Conservation (phyloP, 1,284 basidiomycete genomes). For the Tremellales sp. region DNA sequence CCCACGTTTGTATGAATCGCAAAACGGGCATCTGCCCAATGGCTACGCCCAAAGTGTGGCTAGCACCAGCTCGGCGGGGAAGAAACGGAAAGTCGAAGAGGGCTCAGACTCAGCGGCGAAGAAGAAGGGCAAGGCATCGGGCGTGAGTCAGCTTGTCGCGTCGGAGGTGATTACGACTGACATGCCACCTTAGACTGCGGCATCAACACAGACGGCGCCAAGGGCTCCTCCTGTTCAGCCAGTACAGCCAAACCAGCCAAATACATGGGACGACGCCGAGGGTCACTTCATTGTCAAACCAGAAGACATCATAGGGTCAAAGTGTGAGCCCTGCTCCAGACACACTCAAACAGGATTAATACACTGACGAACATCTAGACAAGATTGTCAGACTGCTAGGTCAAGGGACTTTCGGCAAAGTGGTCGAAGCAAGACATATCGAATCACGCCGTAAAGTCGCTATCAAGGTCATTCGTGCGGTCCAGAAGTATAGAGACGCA, state of each 20-base stretch:
- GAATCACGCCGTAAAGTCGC: constrained; percentile 72
- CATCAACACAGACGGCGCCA: constrained; percentile 6
- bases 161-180: background rate
- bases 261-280: constrained; percentile 82
- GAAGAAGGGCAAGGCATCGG: constrained; percentile 32
- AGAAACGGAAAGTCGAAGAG: constrained; percentile 42
- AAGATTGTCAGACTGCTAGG: constrained; percentile 85
- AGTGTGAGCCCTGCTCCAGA: constrained; percentile 59
- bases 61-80: constrained; percentile 11
- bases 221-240: background rate
- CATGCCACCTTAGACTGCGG: background rate
- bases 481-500: constrained; percentile 96
- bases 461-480: constrained; percentile 97
- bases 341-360: too few relatives aligned
- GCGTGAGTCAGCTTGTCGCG: constrained; percentile 13
- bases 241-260: constrained; percentile 17
- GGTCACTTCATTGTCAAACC: constrained; percentile 90
- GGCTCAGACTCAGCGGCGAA: constrained; percentile 25
- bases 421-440: constrained; percentile 88
- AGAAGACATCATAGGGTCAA: constrained; percentile 75
- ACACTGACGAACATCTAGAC: constrained; percentile 54
- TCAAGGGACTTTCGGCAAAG: constrained; percentile 98
- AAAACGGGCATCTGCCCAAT: background rate
- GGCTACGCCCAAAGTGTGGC: constrained; percentile 4
- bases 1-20: background rate